Evolutionary conservation across 305 asterid species (phyloP).

Genomic region (Fraxinus angustifolia): DNA sequence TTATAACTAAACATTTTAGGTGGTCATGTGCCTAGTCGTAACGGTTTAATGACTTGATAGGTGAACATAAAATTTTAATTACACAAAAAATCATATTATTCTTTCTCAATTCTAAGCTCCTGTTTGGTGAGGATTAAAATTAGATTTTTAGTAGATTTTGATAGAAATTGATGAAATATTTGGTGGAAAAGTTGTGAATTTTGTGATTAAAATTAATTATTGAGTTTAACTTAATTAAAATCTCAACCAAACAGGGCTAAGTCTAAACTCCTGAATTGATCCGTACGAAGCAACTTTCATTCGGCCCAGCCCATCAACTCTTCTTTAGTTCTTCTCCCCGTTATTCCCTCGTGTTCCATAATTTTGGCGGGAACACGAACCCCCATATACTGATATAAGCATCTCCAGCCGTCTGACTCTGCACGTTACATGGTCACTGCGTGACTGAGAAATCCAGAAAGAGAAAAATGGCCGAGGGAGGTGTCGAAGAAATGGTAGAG

Average conservation of each 20-base stretch:
- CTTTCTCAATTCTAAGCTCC: neutral
- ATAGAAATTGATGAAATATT: no score
- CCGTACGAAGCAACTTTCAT: neutral
- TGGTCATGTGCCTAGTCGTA: neutral
- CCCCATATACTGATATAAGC: conserved; percentile 14
- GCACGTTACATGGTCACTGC: conserved; percentile 11
- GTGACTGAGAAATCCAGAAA: conserved; percentile 20
- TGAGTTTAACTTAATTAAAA: neutral
- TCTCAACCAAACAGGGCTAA: neutral
- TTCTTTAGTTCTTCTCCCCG: neutral
- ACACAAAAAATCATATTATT: neutral
- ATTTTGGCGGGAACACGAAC: conserved; percentile 53
- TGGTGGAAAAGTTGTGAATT: no score
- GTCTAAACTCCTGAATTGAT: neutral
- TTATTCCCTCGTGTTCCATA: conserved; percentile 13
- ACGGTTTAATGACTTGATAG: neutral
- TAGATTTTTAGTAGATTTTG: neutral
- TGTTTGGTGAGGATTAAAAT: neutral
- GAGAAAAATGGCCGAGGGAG: conserved; percentile 34
- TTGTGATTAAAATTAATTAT: no score
- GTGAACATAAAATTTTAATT: neutral
- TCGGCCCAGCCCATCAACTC: neutral
- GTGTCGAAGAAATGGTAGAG: conserved; percentile 51
- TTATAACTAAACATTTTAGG: neutral
- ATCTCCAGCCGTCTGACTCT: neutral